Conservation (phyloP, 1,284 basidiomycete species). For the Anthracocystis setariae region DNA sequence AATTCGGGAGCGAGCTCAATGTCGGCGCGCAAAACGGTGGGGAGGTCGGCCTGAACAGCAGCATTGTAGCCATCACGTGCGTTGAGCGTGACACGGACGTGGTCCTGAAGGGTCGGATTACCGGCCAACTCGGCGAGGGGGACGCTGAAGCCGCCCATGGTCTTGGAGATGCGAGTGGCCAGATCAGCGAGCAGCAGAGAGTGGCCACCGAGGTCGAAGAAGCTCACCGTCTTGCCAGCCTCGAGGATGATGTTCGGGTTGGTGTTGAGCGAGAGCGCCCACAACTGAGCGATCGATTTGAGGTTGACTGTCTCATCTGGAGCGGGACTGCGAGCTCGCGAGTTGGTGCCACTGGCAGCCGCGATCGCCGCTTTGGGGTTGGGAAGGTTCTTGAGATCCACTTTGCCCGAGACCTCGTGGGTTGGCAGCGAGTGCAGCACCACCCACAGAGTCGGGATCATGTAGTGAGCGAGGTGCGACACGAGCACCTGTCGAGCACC, state of each 20-base stretch:
- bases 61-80: slow-evolving; percentile 65
- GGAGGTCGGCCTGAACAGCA: slow-evolving; percentile 65
- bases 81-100: slow-evolving; percentile 53
- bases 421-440: slow-evolving; percentile 61
- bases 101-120: slow-evolving; percentile 59
- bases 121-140: slow-evolving; percentile 61
- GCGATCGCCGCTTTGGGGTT: slow-evolving; percentile 50
- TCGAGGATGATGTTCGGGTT: slow-evolving; percentile 50
- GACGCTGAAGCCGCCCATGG: slow-evolving; percentile 61
- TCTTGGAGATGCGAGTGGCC: slow-evolving; percentile 61
- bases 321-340: slow-evolving; percentile 36
- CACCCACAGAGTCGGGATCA: slow-evolving; percentile 66
- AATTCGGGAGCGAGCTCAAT: slow-evolving; percentile 56
- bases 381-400: slow-evolving; percentile 64
- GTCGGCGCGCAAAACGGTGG: slow-evolving; percentile 62
- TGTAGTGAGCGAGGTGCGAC: slow-evolving; percentile 62
- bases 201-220: slow-evolving; percentile 67
- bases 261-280: slow-evolving; percentile 64
- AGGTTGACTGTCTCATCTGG: slow-evolving; percentile 53
- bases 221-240: slow-evolving; percentile 49
- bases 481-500: slow-evolving; percentile 53
- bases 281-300: slow-evolving; percentile 57
- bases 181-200: slow-evolving; percentile 63
- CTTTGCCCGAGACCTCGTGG: slow-evolving; percentile 65
- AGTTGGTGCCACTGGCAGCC: slow-evolving; percentile 45